Evolutionary conservation across 73 alveolate genomes (phyloP).

Genomic region (Tetrahymena malaccensis): DNA sequence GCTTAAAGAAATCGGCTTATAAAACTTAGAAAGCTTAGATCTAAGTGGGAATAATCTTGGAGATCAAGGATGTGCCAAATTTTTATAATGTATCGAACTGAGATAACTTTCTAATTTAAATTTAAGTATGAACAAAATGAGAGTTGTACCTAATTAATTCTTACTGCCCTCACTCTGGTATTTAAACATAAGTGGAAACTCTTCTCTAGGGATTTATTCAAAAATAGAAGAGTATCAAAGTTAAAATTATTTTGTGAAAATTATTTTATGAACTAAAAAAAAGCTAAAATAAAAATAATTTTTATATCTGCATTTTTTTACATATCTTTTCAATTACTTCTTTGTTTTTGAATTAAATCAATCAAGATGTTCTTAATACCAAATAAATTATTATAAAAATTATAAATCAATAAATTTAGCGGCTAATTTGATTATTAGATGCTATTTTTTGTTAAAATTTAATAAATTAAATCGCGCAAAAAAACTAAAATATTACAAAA

Average conservation of each 20-base stretch:
- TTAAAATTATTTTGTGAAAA: not conserved
- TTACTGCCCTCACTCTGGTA: not conserved
- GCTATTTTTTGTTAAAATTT: not conserved
- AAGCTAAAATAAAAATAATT: not conserved
- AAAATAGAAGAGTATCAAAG: not conserved
- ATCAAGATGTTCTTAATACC: not conserved
- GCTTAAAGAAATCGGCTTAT: not conserved
- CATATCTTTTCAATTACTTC: too few relatives aligned
- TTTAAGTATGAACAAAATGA: not conserved
- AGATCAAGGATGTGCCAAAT: not conserved
- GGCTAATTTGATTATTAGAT: not conserved
- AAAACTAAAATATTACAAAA: not conserved
- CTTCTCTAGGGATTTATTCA: not conserved
- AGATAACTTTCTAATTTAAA: not conserved
- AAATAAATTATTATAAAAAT: not conserved
- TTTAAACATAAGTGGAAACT: not conserved
- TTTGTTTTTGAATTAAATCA: too few relatives aligned
- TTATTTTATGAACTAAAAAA: not conserved
- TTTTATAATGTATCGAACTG: not conserved
- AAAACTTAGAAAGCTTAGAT: not conserved
- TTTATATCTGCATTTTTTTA: not conserved
- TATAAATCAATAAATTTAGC: not conserved
- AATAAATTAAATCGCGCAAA: not conserved
- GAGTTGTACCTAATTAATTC: not conserved
- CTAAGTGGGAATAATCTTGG: not conserved